phyloP scores from a whole-genome alignment of 768 basidiomycete genomes.

The Rubroboletus pulcherrimus region DNA sequence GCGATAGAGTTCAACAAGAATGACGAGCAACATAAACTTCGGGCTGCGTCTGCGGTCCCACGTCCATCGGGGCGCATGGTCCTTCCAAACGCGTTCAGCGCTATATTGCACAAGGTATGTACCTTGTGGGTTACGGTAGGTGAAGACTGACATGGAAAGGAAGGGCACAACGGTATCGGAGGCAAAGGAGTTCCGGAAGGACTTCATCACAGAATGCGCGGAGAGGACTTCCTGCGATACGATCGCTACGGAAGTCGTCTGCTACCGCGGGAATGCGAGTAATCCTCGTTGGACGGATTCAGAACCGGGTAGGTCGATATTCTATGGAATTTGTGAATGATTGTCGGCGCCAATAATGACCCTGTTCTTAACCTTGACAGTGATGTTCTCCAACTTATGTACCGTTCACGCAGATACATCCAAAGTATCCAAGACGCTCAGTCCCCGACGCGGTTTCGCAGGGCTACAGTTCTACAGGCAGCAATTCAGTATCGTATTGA shows the following conservation, averaged over 20 bases:
- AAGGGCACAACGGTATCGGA: conserved; percentile 31
- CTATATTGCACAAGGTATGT: conserved; percentile 28
- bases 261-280: conserved; percentile 23
- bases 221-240: conserved; percentile 27
- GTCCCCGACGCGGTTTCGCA: conserved; percentile 29
- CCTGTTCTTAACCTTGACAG: conserved; percentile 5
- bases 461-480: conserved; percentile 30
- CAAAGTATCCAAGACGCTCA: conserved; percentile 27
- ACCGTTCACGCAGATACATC: conserved; percentile 27
- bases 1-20: conserved; percentile 28
- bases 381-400: conserved; percentile 26
- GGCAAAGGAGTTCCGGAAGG: conserved; percentile 30
- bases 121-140: no score
- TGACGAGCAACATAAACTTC: conserved; percentile 29
- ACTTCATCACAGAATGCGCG: conserved; percentile 29
- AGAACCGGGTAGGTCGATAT: conserved; percentile 22
- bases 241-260: conserved; percentile 30
- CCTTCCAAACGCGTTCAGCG: conserved; percentile 32
- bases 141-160: neutral
- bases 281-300: conserved; percentile 31
- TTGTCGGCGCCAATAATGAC: neutral
- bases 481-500: conserved; percentile 39
- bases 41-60: conserved; percentile 26
- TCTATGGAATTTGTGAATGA: neutral
- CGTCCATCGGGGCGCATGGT: conserved; percentile 32